These are phyloP conservation scores for Alloteropsis semialata DNA, from an alignment of 176 grass and related monocot genomes.

Conservation along the genomic window DNA sequence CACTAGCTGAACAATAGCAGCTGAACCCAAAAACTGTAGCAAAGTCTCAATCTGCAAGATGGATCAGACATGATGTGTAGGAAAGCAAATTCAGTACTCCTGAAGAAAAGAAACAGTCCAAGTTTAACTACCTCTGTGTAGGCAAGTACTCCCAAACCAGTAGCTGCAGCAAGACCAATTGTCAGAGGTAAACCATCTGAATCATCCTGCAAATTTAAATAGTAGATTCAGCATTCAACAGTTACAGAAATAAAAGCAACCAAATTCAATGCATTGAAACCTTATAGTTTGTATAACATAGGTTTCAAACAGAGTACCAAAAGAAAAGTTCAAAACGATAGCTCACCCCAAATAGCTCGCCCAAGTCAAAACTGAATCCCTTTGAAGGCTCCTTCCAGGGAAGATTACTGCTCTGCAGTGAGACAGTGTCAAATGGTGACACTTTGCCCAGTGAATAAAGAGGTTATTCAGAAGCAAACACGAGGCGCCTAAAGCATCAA, in stretches of 20 bases:
- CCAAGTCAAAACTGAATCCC: conserved; percentile 64
- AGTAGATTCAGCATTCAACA: conserved; percentile 19
- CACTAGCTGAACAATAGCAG: conserved; percentile 77
- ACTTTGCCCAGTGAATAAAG: conserved; percentile 31
- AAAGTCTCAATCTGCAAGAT: conserved; percentile 82
- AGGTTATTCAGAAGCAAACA: background rate
- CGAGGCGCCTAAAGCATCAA: conserved; percentile 17
- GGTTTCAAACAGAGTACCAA: background rate
- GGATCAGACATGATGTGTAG: conserved; percentile 10
- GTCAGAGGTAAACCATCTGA: conserved; percentile 72
- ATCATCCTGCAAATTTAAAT: conserved; percentile 45
- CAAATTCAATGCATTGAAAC: background rate
- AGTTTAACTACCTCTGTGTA: conserved; percentile 66
- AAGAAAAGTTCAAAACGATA: background rate
- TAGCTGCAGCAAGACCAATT: conserved; percentile 79
- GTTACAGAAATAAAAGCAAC: background rate
- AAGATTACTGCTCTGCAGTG: conserved; percentile 82
- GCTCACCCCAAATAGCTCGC: conserved; percentile 73
- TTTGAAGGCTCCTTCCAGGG: conserved; percentile 77
- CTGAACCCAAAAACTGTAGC: conserved; percentile 91
- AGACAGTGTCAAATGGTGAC: conserved; percentile 37
- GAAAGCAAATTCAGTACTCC: conserved; percentile 1
- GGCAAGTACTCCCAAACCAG: conserved; percentile 79
- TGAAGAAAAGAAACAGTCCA: background rate
- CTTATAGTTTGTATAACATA: background rate